Evolutionary conservation across 805 yeast genomes (phyloP).

Genomic region (Teunomyces cretensis): DNA sequence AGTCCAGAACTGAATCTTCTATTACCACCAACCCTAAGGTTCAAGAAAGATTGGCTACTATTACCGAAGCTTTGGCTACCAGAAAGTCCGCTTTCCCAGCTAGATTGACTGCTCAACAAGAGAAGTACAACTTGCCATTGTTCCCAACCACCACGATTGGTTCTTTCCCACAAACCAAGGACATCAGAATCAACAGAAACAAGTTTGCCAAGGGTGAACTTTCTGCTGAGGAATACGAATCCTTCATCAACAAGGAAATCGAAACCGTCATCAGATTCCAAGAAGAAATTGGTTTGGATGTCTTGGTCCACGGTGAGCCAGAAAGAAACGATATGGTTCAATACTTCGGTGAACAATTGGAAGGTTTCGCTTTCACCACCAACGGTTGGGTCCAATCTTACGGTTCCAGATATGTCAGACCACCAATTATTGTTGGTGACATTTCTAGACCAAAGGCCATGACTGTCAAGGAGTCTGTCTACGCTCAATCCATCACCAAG

Average conservation of each 20-base stretch:
- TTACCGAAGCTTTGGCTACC: constrained; percentile 72
- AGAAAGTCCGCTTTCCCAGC: constrained; percentile 85
- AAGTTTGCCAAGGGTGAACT: constrained; percentile 96
- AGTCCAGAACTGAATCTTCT: constrained; percentile 81
- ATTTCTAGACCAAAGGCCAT: constrained; percentile 97
- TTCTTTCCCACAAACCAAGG: constrained; percentile 99
- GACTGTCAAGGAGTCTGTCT: constrained; percentile 99
- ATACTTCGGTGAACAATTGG: constrained; percentile 98
- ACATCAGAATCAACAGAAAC: constrained; percentile 97
- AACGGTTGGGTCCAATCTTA: constrained; percentile 99
- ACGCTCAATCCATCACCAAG: constrained; percentile 93
- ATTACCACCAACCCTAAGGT: constrained; percentile 92
- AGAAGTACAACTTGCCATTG: constrained; percentile 86
- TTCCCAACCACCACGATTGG: constrained; percentile 99
- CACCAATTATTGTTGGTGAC: constrained; percentile 99
- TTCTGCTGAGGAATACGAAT: constrained; percentile 91
- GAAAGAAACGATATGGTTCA: constrained; percentile 99
- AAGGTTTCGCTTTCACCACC: constrained; percentile 97
- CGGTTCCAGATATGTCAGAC: constrained; percentile 99
- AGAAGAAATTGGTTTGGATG: constrained; percentile 98
- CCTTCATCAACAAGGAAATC: constrained; percentile 95
- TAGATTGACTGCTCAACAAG: constrained; percentile 86
- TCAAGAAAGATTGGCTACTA: constrained; percentile 77
- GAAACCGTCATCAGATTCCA: constrained; percentile 96
- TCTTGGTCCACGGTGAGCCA: constrained; percentile 99